phyloP scores from a whole-genome alignment of 495 filamentous ascomycete species.

The Trichoderma erinaceum region DNA sequence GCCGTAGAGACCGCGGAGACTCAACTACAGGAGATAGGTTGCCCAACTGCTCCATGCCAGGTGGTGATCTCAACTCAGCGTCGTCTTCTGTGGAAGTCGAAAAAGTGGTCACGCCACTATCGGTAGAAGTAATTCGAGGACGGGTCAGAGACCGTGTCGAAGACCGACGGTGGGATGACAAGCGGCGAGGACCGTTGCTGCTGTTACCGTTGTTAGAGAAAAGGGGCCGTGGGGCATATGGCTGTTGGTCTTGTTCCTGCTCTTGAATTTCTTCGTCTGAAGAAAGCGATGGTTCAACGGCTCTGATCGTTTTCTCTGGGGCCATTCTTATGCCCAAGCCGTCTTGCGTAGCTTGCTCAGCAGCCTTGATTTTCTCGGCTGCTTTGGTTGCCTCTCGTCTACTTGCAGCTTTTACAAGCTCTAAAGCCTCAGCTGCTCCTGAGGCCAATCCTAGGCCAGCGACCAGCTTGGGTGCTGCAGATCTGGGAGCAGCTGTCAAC shows the following conservation, averaged over 20 bases:
- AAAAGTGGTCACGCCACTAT: conserved; percentile 9
- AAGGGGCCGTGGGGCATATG: conserved; percentile 9
- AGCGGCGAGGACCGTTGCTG: neutral
- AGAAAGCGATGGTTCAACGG: conserved; percentile 1
- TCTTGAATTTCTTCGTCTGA: conserved; percentile 6
- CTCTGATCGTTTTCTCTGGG: neutral
- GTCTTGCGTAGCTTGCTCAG: neutral
- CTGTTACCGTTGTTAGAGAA: neutral
- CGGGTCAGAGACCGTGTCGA: conserved; percentile 5
- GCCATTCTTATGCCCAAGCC: neutral
- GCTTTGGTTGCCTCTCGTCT: neutral
- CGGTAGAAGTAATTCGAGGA: conserved; percentile 3
- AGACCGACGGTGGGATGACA: neutral
- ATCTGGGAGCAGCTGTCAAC: neutral
- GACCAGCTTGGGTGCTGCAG: conserved; percentile 1
- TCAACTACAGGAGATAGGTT: conserved; percentile 41
- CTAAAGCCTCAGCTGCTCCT: neutral
- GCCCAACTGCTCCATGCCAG: neutral
- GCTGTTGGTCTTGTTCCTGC: neutral
- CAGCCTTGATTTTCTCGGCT: neutral
- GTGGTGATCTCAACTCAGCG: conserved; percentile 1
- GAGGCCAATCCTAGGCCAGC: neutral
- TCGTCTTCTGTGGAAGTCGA: conserved; percentile 9
- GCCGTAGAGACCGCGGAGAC: conserved; percentile 26
- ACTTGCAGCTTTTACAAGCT: neutral